These are phyloP conservation scores for Globisporangium perplexum DNA, from an alignment of 352 stramenopile species.

Conservation along the genomic window DNA sequence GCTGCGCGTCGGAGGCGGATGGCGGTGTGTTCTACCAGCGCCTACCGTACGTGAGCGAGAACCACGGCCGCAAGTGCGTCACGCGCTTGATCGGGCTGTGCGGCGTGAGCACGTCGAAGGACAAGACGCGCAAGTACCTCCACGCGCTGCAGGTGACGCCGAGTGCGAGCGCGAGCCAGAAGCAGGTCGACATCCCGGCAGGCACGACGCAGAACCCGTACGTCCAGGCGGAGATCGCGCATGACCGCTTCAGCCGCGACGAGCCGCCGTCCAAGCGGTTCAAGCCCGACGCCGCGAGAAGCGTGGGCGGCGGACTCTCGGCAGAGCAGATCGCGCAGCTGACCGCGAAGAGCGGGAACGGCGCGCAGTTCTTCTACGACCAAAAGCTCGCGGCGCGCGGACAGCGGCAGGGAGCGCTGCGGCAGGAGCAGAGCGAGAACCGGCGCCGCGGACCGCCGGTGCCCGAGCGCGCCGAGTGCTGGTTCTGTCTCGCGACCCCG, in stretches of 20 bases:
- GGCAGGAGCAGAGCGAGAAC: conserved; percentile 20
- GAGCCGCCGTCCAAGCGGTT: conserved; percentile 38
- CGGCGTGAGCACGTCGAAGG: conserved; percentile 45
- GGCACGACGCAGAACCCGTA: conserved; percentile 76
- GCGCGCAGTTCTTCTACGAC: conserved; percentile 75
- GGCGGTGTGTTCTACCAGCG: conserved; percentile 73
- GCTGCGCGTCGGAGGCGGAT: conserved; percentile 14
- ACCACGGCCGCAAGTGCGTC: conserved; percentile 41
- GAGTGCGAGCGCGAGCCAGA: conserved; percentile 18
- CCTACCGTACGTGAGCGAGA: conserved; percentile 70
- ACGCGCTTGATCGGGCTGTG: conserved; percentile 70
- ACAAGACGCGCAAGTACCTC: conserved; percentile 79
- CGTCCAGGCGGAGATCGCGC: conserved; percentile 16
- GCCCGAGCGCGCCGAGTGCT: conserved; percentile 70
- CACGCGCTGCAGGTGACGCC: conserved; percentile 66
- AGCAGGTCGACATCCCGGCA: conserved; percentile 54
- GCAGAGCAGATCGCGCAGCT: conserved; percentile 62
- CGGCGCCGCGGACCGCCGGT: conserved; percentile 17
- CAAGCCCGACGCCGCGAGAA: conserved; percentile 17
- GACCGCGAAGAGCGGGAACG: conserved; percentile 33
- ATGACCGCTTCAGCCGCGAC: conserved; percentile 5
- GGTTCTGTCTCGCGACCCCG: conserved; percentile 79
- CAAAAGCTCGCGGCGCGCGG: conserved; percentile 49
- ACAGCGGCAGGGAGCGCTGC: conserved; percentile 36
- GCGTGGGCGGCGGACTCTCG: conserved; percentile 32